A percentile compares a stretch with the other conserved stretches of the same genome.
Evolutionary conservation across 2,329 filamentous ascomycete genomes (phyloP).

Genomic region (Fusarium lateritium): DNA sequence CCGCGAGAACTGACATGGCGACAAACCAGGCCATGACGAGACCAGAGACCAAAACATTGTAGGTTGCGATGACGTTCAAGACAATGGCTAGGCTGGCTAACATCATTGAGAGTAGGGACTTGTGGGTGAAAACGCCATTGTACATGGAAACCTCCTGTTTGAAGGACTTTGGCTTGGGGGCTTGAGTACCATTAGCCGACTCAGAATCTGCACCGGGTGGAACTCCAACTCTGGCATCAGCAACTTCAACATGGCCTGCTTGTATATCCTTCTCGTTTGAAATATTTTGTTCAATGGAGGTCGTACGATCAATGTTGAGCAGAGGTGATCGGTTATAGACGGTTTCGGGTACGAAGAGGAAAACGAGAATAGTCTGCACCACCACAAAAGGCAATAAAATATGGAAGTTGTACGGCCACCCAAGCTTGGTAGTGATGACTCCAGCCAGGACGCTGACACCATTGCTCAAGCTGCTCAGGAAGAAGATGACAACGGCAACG

Average conservation of each 20-base stretch:
- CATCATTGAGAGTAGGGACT: constrained; percentile 14
- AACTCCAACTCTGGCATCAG: no score
- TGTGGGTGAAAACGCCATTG: constrained; percentile 10
- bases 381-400: constrained; percentile 22
- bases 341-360: constrained; percentile 21
- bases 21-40: constrained; percentile 22
- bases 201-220: not conserved
- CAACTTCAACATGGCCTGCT: no score
- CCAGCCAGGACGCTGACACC: constrained; percentile 17
- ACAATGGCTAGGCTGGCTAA: constrained; percentile 14
- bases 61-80: constrained; percentile 15
- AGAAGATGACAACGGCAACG: constrained; percentile 14
- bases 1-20: constrained; percentile 21
- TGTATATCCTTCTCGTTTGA: no score
- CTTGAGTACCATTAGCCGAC: not conserved
- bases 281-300: no score
- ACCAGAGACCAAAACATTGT: constrained; percentile 18
- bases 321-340: not conserved
- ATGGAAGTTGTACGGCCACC: constrained; percentile 23
- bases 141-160: constrained; percentile 8
- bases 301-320: constrained; percentile 2
- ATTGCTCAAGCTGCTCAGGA: constrained; percentile 19
- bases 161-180: constrained; percentile 9
- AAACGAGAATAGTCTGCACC: constrained; percentile 15
- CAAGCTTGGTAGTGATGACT: constrained; percentile 18